Conservation (phyloP, 176 grass and related monocot genomes). For the Oryza meyeriana region DNA sequence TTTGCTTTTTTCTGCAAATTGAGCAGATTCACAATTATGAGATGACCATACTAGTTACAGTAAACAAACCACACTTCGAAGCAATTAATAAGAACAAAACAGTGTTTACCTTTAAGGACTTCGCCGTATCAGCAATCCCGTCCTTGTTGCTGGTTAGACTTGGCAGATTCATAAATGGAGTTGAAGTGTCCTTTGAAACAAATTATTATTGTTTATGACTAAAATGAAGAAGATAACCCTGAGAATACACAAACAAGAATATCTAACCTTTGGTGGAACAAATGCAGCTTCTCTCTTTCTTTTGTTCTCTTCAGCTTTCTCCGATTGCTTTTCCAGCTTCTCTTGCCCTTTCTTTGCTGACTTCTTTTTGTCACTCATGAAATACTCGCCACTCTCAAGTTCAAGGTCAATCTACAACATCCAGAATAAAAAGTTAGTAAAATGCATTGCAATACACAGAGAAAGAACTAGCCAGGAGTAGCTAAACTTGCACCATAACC, state of each 20-base stretch:
- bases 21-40: background rate
- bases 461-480: background rate
- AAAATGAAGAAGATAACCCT: background rate
- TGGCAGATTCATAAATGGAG: conserved; percentile 35
- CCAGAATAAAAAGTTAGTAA: conserved; percentile 19
- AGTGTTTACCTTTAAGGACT: conserved; percentile 77
- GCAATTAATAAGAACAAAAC: background rate
- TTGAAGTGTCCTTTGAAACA: conserved; percentile 57
- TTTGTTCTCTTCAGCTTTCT: conserved; percentile 86
- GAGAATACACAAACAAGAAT: background rate
- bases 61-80: background rate
- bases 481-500: background rate
- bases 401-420: conserved; percentile 69
- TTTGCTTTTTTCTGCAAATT: conserved; percentile 81
- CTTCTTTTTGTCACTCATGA: conserved; percentile 92
- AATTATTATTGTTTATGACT: conserved; percentile 19
- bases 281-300: conserved; percentile 86
- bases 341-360: conserved; percentile 89
- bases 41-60: background rate
- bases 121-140: conserved; percentile 50
- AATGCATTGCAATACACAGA: background rate
- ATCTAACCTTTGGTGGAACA: conserved; percentile 75
- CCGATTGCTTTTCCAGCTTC: conserved; percentile 85
- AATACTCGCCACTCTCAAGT: conserved; percentile 91
- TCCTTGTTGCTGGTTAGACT: conserved; percentile 39